Percentiles rank a stretch among this genome's conserved stretches.
These are phyloP conservation scores for Barnettozyma botsteinii DNA, from an alignment of 805 yeast species.

Conservation along the genomic window DNA sequence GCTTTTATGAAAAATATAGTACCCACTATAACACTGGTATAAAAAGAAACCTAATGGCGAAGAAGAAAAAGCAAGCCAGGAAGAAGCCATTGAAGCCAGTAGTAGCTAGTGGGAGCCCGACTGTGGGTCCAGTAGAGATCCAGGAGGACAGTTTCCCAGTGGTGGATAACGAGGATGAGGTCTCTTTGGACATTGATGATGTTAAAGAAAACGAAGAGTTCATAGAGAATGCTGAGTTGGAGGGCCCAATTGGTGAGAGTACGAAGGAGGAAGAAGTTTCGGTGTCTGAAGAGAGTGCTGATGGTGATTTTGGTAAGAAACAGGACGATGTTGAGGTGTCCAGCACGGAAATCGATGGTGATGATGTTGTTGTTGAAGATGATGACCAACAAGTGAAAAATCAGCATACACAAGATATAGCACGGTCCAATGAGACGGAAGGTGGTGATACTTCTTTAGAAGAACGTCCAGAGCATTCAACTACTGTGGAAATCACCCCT, in stretches of 20 bases:
- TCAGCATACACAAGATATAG: too few species aligned
- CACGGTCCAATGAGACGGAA: too few species aligned
- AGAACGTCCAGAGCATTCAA: too few species aligned
- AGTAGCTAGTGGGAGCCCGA: too few species aligned
- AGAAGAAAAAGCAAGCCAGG: conserved; percentile 15
- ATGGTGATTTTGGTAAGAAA: too few species aligned
- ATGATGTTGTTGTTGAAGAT: neutral
- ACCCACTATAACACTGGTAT: too few species aligned
- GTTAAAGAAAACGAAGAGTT: neutral
- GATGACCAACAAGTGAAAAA: too few species aligned
- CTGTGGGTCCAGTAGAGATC: too few species aligned
- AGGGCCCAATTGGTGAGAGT: conserved; percentile 1
- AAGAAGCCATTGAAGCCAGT: neutral
- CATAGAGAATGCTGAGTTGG: neutral
- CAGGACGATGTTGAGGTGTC: neutral
- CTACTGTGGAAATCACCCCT: too few species aligned
- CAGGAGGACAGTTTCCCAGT: neutral
- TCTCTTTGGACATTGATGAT: neutral
- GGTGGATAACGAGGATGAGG: neutral
- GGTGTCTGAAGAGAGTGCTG: neutral
- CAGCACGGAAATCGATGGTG: neutral
- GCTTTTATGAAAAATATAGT: too few species aligned
- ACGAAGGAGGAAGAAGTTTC: neutral
- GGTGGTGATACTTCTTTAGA: too few species aligned
- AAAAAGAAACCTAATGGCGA: conserved; percentile 13